These are phyloP conservation scores for Diplodia mutila DNA, from an alignment of 2,329 filamentous ascomycete genomes.

Conservation along the genomic window DNA sequence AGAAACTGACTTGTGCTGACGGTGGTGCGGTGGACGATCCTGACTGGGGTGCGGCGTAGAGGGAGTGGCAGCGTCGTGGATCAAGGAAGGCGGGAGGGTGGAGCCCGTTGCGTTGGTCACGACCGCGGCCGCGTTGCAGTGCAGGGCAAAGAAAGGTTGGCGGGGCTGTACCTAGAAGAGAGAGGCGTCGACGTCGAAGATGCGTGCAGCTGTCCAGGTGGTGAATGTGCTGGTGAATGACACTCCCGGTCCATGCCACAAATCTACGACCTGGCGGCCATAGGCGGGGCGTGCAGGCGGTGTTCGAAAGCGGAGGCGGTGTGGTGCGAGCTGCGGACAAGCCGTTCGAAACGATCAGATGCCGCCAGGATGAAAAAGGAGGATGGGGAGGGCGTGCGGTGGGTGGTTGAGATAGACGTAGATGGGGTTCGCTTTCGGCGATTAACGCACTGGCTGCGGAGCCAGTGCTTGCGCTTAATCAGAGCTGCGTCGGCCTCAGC, in stretches of 20 bases:
- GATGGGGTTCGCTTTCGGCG: conserved; percentile 24
- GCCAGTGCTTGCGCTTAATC: conserved; percentile 15
- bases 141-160: conserved; percentile 23
- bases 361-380: conserved; percentile 19
- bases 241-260: conserved; percentile 37
- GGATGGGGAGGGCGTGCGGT: conserved; percentile 21
- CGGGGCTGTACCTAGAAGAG: conserved; percentile 34
- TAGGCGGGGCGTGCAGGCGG: conserved; percentile 44
- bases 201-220: conserved; percentile 26
- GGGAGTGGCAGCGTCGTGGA: conserved; percentile 37
- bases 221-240: conserved; percentile 25
- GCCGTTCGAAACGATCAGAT: conserved; percentile 1
- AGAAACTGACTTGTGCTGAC: conserved; percentile 56
- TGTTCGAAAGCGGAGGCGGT: conserved; percentile 24
- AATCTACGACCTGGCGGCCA: conserved; percentile 37
- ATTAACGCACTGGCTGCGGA: conserved; percentile 10
- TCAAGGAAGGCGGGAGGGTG: conserved; percentile 33
- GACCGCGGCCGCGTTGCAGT: conserved; percentile 18
- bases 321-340: conserved; percentile 5
- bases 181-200: conserved; percentile 31
- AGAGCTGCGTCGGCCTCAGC: conserved; percentile 6
- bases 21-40: conserved; percentile 36
- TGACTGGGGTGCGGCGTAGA: conserved; percentile 36
- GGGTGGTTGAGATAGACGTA: conserved; percentile 22
- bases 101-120: conserved; percentile 21